Percentiles rank a stretch among this genome's conserved stretches.
Conservation (phyloP, 495 filamentous ascomycete species). For the Podospora comata region DNA sequence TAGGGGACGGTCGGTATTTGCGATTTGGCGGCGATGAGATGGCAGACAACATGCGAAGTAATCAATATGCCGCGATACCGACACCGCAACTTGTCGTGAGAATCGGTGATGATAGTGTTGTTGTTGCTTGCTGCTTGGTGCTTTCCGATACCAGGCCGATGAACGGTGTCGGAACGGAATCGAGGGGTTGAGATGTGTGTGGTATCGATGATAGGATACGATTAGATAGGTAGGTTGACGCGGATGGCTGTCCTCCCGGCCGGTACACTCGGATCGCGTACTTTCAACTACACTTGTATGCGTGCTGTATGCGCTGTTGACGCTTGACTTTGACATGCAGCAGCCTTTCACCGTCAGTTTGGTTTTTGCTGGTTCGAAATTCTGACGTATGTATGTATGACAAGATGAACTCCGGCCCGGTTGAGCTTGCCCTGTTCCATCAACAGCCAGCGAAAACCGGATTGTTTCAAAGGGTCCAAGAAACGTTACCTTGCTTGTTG, state of each 20-base stretch:
- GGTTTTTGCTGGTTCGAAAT: neutral
- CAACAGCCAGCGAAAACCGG: neutral
- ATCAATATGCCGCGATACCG: neutral
- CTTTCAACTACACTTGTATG: neutral
- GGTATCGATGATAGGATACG: neutral
- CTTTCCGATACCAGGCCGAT: neutral
- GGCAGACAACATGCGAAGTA: neutral
- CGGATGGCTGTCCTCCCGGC: neutral
- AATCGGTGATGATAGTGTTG: neutral
- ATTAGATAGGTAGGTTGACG: neutral
- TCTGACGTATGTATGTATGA: neutral
- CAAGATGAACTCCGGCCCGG: neutral
- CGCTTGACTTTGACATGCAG: too few species aligned
- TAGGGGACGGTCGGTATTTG: neutral
- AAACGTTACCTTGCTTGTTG: neutral
- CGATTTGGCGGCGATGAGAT: neutral
- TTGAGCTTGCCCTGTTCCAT: neutral
- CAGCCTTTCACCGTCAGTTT: neutral
- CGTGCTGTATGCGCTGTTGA: neutral
- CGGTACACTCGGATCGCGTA: neutral
- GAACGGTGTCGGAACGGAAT: neutral
- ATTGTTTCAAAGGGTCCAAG: neutral
- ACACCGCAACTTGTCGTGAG: neutral
- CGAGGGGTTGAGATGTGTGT: neutral
- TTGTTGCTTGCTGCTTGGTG: neutral